Percentiles rank a stretch among this genome's conserved stretches.
These are phyloP conservation scores for Buddleja alternifolia DNA, from an alignment of 257 asterid genomes.

Conservation along the genomic window DNA sequence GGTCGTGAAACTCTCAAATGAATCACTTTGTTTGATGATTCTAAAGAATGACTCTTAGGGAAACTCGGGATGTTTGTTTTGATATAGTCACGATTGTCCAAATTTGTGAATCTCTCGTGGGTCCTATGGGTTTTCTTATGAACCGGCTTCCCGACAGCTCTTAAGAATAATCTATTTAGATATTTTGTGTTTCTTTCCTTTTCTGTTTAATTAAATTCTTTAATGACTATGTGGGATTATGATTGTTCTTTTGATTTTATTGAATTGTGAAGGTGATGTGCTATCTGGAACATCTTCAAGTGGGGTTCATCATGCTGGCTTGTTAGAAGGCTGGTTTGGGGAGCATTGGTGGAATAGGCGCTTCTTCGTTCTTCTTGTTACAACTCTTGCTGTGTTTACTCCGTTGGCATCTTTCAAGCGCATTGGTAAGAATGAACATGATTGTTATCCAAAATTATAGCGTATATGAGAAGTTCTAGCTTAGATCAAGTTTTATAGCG, in stretches of 20 bases:
- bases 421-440: conserved; percentile 36
- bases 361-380: conserved; percentile 43
- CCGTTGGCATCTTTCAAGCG: conserved; percentile 54
- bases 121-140: no score
- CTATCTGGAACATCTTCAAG: conserved; percentile 55
- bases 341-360: conserved; percentile 64
- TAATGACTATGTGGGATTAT: neutral
- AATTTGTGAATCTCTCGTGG: no score
- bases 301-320: conserved; percentile 58
- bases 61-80: no score
- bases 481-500: no score
- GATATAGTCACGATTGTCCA: no score
- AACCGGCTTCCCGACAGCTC: no score
- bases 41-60: no score
- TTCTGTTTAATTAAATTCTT: neutral
- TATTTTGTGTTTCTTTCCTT: neutral
- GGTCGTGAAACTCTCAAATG: no score
- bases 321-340: conserved; percentile 68
- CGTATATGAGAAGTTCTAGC: no score
- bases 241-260: neutral
- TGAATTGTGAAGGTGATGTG: conserved; percentile 54
- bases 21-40: no score
- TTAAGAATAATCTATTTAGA: neutral
- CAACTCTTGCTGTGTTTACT: conserved; percentile 48
- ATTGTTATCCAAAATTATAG: no score